Evolutionary conservation across 164 flowering plant species (phyloP).

Genomic region (Stephania yunnanensis): DNA sequence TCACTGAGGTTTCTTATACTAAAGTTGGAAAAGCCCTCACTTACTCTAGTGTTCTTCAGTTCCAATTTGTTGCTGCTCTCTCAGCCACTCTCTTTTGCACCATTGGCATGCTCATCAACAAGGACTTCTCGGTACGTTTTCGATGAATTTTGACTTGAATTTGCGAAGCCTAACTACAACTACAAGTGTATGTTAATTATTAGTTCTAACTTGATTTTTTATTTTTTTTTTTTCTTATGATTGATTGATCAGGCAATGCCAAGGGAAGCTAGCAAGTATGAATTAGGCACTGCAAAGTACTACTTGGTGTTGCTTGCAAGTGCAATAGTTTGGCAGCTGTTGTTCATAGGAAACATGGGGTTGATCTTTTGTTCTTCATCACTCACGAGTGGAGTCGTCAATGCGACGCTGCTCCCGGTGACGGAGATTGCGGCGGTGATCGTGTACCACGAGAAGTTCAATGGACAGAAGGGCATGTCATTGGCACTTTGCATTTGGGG

Average conservation of each 20-base stretch:
- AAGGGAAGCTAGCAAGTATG: slow-evolving; percentile 6
- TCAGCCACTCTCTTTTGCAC: slow-evolving; percentile 17
- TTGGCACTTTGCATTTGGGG: slow-evolving; percentile 13
- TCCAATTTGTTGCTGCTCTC: slow-evolving; percentile 10
- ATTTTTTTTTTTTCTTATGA: not conserved
- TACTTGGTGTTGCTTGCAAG: not conserved
- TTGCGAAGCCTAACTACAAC: not conserved
- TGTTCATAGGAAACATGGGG: slow-evolving; percentile 7
- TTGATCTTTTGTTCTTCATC: slow-evolving; percentile 8
- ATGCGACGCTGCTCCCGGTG: slow-evolving; percentile 3
- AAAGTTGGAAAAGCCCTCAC: not conserved
- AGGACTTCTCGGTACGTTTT: slow-evolving; percentile 16
- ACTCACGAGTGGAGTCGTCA: slow-evolving; percentile 7
- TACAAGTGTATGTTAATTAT: not conserved
- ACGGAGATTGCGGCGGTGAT: slow-evolving; percentile 7
- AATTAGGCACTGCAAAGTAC: not conserved
- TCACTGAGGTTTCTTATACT: slow-evolving; percentile 5
- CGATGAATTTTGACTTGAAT: not conserved
- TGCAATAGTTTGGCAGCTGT: slow-evolving; percentile 7
- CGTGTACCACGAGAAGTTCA: slow-evolving; percentile 4
- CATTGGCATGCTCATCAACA: slow-evolving; percentile 21
- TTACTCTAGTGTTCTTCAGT: slow-evolving; percentile 15
- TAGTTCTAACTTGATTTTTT: not conserved
- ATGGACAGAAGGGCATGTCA: slow-evolving; percentile 14
- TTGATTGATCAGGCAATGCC: slow-evolving; percentile 2